phyloP scores from a whole-genome alignment of 331 rosid species.

The Erythrophleum ivorense region DNA sequence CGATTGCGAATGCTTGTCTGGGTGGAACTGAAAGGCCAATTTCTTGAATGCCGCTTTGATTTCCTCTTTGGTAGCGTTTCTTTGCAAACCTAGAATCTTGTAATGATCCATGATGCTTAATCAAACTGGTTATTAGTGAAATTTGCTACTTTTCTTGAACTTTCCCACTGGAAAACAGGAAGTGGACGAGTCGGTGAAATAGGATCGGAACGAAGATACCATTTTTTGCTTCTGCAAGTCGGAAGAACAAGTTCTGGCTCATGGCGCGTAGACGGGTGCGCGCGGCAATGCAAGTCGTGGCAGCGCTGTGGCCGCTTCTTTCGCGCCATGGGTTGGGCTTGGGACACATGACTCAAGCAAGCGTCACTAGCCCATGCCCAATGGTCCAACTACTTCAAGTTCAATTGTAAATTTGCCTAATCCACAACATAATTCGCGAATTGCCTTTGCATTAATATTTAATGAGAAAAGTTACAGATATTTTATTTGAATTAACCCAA shows the following conservation, averaged over 20 bases:
- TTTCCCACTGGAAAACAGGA: neutral
- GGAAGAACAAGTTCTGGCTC: constrained; percentile 2
- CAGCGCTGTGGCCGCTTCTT: constrained; percentile 42
- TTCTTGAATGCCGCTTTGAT: constrained; percentile 83
- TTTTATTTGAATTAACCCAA: too few species aligned
- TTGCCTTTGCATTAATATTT: neutral
- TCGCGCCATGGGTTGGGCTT: neutral
- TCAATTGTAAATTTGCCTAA: neutral
- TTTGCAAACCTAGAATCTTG: constrained; percentile 66
- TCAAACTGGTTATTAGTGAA: neutral
- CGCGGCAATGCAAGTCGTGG: constrained; percentile 46
- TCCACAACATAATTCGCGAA: neutral
- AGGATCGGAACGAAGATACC: neutral
- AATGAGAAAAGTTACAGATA: too few species aligned
- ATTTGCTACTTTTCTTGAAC: neutral
- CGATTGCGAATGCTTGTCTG: constrained; percentile 88
- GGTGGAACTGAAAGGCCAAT: constrained; percentile 81
- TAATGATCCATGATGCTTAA: constrained; percentile 68
- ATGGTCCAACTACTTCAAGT: neutral
- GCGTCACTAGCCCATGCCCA: neutral
- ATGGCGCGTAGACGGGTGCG: constrained; percentile 40
- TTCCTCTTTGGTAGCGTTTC: constrained; percentile 75
- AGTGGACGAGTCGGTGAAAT: neutral
- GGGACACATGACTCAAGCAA: neutral
- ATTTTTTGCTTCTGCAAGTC: neutral